Evolutionary conservation across 1,139 yeast genomes (phyloP).

Genomic region (Yamadazyma dendronema): DNA sequence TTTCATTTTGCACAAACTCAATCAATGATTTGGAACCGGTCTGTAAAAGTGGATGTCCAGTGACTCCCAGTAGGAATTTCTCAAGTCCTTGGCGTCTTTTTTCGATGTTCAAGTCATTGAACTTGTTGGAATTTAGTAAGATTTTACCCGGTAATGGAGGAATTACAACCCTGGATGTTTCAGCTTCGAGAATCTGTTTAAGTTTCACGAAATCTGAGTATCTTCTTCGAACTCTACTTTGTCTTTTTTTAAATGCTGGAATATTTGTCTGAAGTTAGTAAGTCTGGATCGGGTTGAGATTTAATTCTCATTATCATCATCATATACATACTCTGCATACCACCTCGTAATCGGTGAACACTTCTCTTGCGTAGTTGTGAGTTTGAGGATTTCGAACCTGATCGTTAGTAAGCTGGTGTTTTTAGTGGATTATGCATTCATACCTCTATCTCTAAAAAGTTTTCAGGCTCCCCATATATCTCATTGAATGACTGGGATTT

Average conservation of each 20-base stretch:
- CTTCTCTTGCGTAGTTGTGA: constrained; percentile 64
- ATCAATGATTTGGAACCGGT: constrained; percentile 82
- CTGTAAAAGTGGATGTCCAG: constrained; percentile 92
- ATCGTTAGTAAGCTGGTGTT: constrained; percentile 14
- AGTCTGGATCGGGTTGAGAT: constrained; percentile 3
- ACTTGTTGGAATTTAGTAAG: constrained; percentile 64
- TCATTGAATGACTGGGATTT: constrained; percentile 74
- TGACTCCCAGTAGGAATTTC: constrained; percentile 73
- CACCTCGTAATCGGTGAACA: constrained; percentile 90
- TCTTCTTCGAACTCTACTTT: constrained; percentile 74
- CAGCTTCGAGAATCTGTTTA: constrained; percentile 71
- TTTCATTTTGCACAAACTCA: constrained; percentile 85
- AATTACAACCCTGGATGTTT: constrained; percentile 72
- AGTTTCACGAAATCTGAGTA: constrained; percentile 89
- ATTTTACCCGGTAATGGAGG: constrained; percentile 89
- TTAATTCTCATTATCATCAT: no score
- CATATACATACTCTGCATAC: constrained; percentile 55
- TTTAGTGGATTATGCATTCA: no score
- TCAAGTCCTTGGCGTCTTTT: constrained; percentile 82
- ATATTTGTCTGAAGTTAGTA: constrained; percentile 54
- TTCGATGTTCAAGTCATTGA: constrained; percentile 81
- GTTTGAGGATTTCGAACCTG: constrained; percentile 64
- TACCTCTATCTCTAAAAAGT: constrained; percentile 88
- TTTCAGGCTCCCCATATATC: constrained; percentile 91
- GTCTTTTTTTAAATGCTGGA: constrained; percentile 75